Evolutionary conservation across 169 alveolate species (phyloP).

Genomic region (Plasmodium chabaudi): DNA sequence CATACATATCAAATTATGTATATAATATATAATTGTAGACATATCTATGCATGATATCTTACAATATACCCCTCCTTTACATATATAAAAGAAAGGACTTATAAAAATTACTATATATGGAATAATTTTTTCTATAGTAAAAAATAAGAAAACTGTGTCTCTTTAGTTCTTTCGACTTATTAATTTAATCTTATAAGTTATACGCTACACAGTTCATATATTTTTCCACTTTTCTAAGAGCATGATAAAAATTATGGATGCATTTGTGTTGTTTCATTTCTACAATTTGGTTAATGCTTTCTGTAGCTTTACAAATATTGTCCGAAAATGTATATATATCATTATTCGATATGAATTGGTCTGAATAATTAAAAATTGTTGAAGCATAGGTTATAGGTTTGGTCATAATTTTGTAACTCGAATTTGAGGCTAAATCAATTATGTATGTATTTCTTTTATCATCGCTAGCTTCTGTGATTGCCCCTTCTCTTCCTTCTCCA

Average conservation of each 20-base stretch:
- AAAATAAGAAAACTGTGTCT: too few species aligned
- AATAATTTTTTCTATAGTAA: too few species aligned
- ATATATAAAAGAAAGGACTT: too few species aligned
- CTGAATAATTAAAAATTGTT: conserved; percentile 56
- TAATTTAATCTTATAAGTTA: conserved; percentile 5
- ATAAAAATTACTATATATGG: too few species aligned
- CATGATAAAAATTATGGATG: conserved; percentile 52
- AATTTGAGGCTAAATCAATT: conserved; percentile 23
- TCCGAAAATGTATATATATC: conserved; percentile 66
- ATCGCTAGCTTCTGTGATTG: neutral
- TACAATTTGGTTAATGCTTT: neutral
- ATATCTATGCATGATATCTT: too few species aligned
- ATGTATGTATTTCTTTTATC: neutral
- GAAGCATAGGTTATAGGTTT: conserved; percentile 60
- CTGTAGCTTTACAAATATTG: conserved; percentile 10
- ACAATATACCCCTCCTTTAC: too few species aligned
- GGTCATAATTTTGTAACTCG: conserved; percentile 18
- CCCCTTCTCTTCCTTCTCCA: neutral
- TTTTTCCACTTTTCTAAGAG: conserved; percentile 51
- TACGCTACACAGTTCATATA: conserved; percentile 69
- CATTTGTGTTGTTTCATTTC: conserved; percentile 34
- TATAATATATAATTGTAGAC: too few species aligned
- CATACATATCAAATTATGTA: too few species aligned
- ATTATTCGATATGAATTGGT: conserved; percentile 60
- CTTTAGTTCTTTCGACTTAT: too few species aligned